Evolutionary conservation across 495 filamentous ascomycete species (phyloP).

Genomic region (Neurospora sp.): DNA sequence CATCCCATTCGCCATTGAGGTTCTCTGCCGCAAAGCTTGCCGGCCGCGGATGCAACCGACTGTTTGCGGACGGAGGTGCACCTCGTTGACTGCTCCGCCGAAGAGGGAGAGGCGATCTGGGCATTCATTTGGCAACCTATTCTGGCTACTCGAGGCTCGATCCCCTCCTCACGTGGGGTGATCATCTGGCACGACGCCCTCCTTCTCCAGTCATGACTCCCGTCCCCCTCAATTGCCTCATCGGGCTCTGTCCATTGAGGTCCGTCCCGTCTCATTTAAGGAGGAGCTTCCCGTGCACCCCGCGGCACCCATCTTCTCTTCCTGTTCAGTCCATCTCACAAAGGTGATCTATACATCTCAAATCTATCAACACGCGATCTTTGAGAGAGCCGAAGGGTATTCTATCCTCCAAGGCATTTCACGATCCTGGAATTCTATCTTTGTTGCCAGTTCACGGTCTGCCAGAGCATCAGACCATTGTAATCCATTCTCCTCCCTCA

Average conservation of each 20-base stretch:
- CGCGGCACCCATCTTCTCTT: neutral
- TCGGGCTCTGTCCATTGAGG: neutral
- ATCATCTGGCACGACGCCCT: neutral
- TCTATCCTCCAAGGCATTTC: neutral
- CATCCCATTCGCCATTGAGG: neutral
- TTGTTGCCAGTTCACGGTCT: neutral
- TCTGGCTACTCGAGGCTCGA: neutral
- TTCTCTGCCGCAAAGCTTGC: neutral
- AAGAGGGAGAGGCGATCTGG: neutral
- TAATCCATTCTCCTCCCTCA: conserved; percentile 1
- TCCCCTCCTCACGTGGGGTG: neutral
- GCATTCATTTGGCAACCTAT: neutral
- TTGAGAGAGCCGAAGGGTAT: neutral
- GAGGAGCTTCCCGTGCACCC: neutral
- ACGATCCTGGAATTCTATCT: neutral
- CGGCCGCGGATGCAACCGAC: neutral
- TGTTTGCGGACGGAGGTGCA: neutral
- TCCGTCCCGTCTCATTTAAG: neutral
- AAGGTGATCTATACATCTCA: neutral
- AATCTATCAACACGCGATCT: neutral
- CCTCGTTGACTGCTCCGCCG: neutral
- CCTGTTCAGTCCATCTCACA: neutral
- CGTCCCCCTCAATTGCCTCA: neutral
- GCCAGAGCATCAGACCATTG: neutral
- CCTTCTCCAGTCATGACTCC: neutral